Base-by-base conservation (phyloP, 345 rosid genomes). In the Euphorbia lathyris region DNA sequence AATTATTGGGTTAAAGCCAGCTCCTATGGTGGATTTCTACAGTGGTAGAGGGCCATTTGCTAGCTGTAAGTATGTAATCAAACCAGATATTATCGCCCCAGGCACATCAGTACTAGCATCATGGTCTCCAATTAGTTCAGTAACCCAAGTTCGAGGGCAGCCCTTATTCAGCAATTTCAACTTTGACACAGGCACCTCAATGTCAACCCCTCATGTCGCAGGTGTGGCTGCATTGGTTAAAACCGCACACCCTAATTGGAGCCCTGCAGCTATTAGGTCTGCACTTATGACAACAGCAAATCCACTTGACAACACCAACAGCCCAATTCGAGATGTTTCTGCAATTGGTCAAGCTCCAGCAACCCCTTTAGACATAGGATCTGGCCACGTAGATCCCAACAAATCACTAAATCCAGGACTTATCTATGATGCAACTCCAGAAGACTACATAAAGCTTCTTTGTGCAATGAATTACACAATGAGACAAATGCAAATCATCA, bases 341-440 rank as follows among this genome's bases (percentile, higher is more conserved):
- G 61, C 57, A 19, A 0, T 13, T 22, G 0, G 17, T 23, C 38
- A 73, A 23, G 10, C 30, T 23, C 85, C 81, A 0, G 92, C 88
- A 19, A 77, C 56, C 63, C 97, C 97, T 5, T 76, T 91, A 13
- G 93, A 73, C 19, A 70, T 70, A 3, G 90, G 95, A 50, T 82
- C 97, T 9, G 88, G 92, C 47, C 83, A 83, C 58, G 52, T 89
- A 5, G 70, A 71, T 59, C 78, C 87, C 26, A 76, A 66, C 71
- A 76, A 71, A 70, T 83, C 90, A 25, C 70, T 84, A n/a, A 48
- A 83, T 69, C 96, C 90, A 0, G 89, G 90, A 8, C 83, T 89
- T 2, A 68, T 89, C 65, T 89, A 87, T 36, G 86, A 89, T 26
- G 77, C 81, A 32, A 68, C 69, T 26, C 64, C 83, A 1, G 77